These are phyloP conservation scores for Cyberlindnera xishuangbannaensis DNA, from an alignment of 805 yeast species.

Conservation along the genomic window DNA sequence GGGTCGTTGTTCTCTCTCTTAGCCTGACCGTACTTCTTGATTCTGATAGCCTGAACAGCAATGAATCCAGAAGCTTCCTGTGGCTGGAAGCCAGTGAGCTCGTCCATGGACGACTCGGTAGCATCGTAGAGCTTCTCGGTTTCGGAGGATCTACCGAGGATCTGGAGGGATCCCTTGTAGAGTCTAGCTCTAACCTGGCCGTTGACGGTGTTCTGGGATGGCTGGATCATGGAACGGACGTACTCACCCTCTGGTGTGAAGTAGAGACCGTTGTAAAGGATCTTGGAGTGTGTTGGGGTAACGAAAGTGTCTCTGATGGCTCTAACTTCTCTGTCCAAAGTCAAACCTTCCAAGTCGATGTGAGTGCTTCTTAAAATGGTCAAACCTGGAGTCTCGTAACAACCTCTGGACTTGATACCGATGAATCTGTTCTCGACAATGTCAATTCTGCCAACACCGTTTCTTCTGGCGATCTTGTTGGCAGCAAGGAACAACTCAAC, in stretches of 20 bases:
- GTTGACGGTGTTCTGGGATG: slow-evolving; percentile 92
- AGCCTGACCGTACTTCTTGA: slow-evolving; percentile 95
- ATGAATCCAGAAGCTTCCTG: slow-evolving; percentile 96
- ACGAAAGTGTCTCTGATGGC: slow-evolving; percentile 95
- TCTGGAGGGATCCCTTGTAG: slow-evolving; percentile 82
- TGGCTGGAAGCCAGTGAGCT: slow-evolving; percentile 95
- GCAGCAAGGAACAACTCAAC: slow-evolving; percentile 91
- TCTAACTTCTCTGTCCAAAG: slow-evolving; percentile 96
- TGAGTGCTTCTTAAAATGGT: slow-evolving; percentile 91
- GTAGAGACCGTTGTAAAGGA: slow-evolving; percentile 95
- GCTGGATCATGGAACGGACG: slow-evolving; percentile 87
- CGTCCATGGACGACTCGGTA: slow-evolving; percentile 98
- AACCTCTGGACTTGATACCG: slow-evolving; percentile 98
- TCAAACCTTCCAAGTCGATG: slow-evolving; percentile 94
- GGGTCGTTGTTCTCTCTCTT: slow-evolving; percentile 72
- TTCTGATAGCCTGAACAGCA: slow-evolving; percentile 96
- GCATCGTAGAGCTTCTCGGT: slow-evolving; percentile 97
- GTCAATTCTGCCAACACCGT: slow-evolving; percentile 99
- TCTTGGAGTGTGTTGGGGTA: slow-evolving; percentile 83
- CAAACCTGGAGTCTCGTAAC: slow-evolving; percentile 99
- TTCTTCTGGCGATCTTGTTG: slow-evolving; percentile 94
- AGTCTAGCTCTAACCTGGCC: slow-evolving; percentile 92
- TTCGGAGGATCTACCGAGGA: slow-evolving; percentile 90
- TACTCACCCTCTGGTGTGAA: slow-evolving; percentile 98
- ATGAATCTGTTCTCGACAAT: slow-evolving; percentile 98